Percentiles rank a stretch among this genome's conserved stretches.
phyloP scores from a whole-genome alignment of 2,329 filamentous ascomycete species.

The Mycogone perniciosa region DNA sequence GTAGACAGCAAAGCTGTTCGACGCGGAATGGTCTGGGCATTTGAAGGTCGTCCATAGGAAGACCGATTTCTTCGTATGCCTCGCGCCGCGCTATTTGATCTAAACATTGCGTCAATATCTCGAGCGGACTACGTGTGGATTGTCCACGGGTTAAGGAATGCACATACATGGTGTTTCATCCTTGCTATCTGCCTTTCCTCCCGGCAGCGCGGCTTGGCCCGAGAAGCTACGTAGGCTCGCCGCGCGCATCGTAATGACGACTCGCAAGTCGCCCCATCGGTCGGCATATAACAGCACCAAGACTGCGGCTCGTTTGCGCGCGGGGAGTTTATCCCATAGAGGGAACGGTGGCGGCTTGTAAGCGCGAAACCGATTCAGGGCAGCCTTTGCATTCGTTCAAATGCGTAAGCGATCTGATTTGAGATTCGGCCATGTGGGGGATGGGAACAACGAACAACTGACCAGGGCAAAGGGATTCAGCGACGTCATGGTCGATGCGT shows the following conservation, averaged over 20 bases:
- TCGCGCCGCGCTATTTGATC: slow-evolving; percentile 84
- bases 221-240: slow-evolving; percentile 60
- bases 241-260: slow-evolving; percentile 63
- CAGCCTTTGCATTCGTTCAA: slow-evolving; percentile 36
- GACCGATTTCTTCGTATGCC: slow-evolving; percentile 87
- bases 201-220: slow-evolving; percentile 83
- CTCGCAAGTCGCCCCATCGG: slow-evolving; percentile 66
- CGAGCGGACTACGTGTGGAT: background rate
- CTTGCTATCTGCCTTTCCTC: slow-evolving; percentile 60
- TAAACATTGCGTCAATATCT: slow-evolving; percentile 22
- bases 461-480: slow-evolving; percentile 50
- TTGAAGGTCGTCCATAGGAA: slow-evolving; percentile 62
- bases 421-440: background rate
- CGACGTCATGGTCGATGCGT: slow-evolving; percentile 51
- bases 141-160: background rate
- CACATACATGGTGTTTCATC: slow-evolving; percentile 55
- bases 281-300: slow-evolving; percentile 85
- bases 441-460: slow-evolving; percentile 25
- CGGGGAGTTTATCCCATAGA: slow-evolving; percentile 55
- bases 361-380: slow-evolving; percentile 53
- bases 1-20: slow-evolving; percentile 81
- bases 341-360: slow-evolving; percentile 56
- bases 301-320: slow-evolving; percentile 73
- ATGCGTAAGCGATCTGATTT: slow-evolving; percentile 7
- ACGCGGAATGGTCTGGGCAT: slow-evolving; percentile 74